phyloP scores from a whole-genome alignment of 306 rosid genomes.

The Prunus mongolica region DNA sequence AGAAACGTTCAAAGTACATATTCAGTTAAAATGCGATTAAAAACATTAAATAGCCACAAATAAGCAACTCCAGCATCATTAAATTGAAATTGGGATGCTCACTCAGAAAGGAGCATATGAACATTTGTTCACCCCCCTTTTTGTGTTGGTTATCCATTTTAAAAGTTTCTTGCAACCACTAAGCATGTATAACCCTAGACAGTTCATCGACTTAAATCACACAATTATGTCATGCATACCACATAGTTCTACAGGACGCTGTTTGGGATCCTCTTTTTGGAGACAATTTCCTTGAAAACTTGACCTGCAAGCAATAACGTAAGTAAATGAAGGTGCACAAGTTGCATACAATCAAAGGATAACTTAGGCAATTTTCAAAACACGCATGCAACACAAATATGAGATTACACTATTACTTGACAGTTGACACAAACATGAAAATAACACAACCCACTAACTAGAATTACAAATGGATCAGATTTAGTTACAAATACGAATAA shows the following conservation, averaged over 20 bases:
- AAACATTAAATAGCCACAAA: background rate
- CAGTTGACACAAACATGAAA: background rate
- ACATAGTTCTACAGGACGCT: constrained; percentile 64
- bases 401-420: background rate
- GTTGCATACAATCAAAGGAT: constrained; percentile 19
- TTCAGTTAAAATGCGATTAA: background rate
- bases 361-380: constrained; percentile 6
- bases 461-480: background rate
- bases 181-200: background rate
- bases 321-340: constrained; percentile 22
- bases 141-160: background rate
- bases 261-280: constrained; percentile 48
- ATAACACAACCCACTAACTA: background rate
- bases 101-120: background rate
- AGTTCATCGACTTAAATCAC: background rate
- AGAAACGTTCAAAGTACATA: background rate
- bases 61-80: background rate
- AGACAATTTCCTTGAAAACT: constrained; percentile 96
- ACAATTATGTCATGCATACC: constrained; percentile 44
- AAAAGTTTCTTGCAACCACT: background rate
- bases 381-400: background rate
- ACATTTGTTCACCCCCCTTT: background rate
- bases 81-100: background rate
- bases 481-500: background rate
- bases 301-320: constrained; percentile 41